phyloP scores from a whole-genome alignment of 2,329 filamentous ascomycete genomes.

The Karstenula rhodostoma region DNA sequence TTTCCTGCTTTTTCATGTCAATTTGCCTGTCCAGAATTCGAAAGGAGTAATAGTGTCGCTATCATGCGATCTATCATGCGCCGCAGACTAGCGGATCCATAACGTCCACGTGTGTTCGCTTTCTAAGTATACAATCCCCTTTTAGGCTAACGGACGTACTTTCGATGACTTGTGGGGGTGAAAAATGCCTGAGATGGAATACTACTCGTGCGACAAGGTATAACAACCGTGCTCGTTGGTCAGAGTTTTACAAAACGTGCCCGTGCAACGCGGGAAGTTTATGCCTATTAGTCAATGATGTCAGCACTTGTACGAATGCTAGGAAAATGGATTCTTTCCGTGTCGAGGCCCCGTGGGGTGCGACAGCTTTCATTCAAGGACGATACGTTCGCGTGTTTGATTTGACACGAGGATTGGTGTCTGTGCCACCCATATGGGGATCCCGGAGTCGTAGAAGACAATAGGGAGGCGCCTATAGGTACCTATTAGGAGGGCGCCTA shows the following conservation, averaged over 20 bases:
- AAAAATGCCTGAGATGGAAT: not conserved
- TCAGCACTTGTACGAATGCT: conserved; percentile 4
- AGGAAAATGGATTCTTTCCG: not conserved
- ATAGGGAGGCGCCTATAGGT: no score
- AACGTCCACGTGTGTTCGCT: not conserved
- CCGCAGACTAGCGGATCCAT: not conserved
- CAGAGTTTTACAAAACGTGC: not conserved
- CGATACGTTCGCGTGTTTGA: not conserved
- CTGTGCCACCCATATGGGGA: no score
- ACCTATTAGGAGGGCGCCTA: no score
- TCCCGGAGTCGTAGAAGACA: no score
- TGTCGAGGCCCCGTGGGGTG: not conserved
- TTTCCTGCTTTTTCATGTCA: not conserved
- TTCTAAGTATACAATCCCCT: not conserved
- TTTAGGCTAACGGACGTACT: not conserved
- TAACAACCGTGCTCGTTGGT: not conserved
- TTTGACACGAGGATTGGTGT: not conserved
- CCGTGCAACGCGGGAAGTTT: conserved; percentile 2
- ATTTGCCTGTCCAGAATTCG: not conserved
- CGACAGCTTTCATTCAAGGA: not conserved
- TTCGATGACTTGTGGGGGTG: not conserved
- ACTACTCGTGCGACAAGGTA: not conserved
- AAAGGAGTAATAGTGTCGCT: not conserved
- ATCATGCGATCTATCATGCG: not conserved
- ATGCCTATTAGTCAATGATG: not conserved